Evolutionary conservation across 1,139 yeast species (phyloP).

Genomic region (Yamadazyma diospyri): DNA sequence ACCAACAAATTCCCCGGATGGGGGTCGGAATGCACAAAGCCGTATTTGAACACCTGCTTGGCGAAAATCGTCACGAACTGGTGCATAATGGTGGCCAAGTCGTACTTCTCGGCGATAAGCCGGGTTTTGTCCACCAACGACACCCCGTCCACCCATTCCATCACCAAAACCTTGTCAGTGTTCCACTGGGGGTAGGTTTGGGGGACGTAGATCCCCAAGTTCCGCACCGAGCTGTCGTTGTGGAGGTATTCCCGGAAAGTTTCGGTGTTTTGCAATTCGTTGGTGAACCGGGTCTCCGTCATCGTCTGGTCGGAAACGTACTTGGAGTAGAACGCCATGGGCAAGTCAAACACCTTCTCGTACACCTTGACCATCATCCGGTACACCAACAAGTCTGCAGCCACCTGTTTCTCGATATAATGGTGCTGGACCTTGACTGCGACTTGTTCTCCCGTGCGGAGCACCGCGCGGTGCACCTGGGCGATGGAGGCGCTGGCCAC

Average conservation of each 20-base stretch:
- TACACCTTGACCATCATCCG: slow-evolving; percentile 49
- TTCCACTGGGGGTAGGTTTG: slow-evolving; percentile 42
- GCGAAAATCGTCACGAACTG: slow-evolving; percentile 57
- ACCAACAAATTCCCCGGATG: slow-evolving; percentile 78
- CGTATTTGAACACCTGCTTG: slow-evolving; percentile 70
- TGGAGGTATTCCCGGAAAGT: slow-evolving; percentile 19
- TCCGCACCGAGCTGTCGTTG: slow-evolving; percentile 21
- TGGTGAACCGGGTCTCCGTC: slow-evolving; percentile 59
- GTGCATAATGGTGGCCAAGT: slow-evolving; percentile 44
- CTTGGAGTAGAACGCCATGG: slow-evolving; percentile 53
- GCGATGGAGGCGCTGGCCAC: slow-evolving; percentile 74
- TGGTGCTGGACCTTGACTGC: slow-evolving; percentile 72
- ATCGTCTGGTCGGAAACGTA: slow-evolving; percentile 57
- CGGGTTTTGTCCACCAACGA: slow-evolving; percentile 46
- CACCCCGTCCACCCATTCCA: slow-evolving; percentile 79
- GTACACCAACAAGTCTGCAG: slow-evolving; percentile 59
- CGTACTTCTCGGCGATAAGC: slow-evolving; percentile 38
- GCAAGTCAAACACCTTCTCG: slow-evolving; percentile 60
- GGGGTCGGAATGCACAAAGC: slow-evolving; percentile 76
- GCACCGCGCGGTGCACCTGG: slow-evolving; percentile 60
- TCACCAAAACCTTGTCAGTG: slow-evolving; percentile 50
- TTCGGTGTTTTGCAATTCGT: slow-evolving; percentile 53
- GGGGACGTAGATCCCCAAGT: slow-evolving; percentile 45
- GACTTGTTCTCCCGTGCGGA: slow-evolving; percentile 50
- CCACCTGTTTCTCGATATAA: slow-evolving; percentile 53